Evolutionary conservation across 139 green algal species (phyloP), one percentile per base, ranked within the genome.

Genomic region (Chlamydomonas schloesseri): DNA sequence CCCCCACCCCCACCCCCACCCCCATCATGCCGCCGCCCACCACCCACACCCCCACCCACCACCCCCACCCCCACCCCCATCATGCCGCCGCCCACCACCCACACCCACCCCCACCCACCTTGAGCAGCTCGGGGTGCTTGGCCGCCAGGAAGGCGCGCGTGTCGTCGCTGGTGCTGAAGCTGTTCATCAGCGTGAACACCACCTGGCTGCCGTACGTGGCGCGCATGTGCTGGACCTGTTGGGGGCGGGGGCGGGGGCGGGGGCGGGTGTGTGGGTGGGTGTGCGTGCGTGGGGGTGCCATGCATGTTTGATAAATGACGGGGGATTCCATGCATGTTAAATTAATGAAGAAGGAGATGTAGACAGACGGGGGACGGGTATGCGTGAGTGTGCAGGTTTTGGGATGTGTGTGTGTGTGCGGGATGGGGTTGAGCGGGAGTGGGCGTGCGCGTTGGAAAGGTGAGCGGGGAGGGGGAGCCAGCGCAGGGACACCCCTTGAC

Each of bases 131-230:
- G 31, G 88, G 67, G 78, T 98, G 94, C 14, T 71, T 67, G 37
- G 90, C 86, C 37, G 53, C 37, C 31, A 98, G 91, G 88, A 96
- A 95, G 0, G 73, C 94, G 57, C 90, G 90, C 2, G 95, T 99
- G 93, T 98, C 96, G 2, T 84, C 91, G n/a, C 71, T 92, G 53
- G 96, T 98, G 88, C 55, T 91, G 91, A 98, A 99, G 65, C 65
- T 91, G 94, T 99, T 98, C 96, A 99, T 99, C 36, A 99, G 93
- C 23, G 97, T 92, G 87, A 99, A 99, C 5, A 67, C 42, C 53
- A 97, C 91, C 46, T 96, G 89, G 86, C 86, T 87, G 72, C 89
- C 93, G 73, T 94, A 95, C 47, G 89, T 86, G 28, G 89, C 80
- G 31, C 96, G 94, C 82, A 94, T 97, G 88, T 96, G 83, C 91